Base-by-base conservation (phyloP, 352 stramenopile species). In the Pythium phragmitis region DNA sequence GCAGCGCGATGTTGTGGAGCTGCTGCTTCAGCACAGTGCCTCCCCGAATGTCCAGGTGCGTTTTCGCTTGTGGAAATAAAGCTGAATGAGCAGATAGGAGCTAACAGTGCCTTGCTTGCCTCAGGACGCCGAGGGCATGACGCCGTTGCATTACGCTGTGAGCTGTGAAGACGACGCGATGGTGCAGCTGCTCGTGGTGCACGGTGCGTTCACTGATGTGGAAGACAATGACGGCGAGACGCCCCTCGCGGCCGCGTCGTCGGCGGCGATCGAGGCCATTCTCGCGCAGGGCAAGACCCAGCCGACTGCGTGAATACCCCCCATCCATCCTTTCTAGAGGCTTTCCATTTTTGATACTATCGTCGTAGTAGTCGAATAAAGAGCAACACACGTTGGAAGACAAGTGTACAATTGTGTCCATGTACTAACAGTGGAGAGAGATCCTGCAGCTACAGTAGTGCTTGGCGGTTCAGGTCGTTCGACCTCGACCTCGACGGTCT, bases 71-170 rank as follows among this genome's bases (percentile, higher is more conserved):
- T 42, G 14, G 37, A 4, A 13, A 12, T 42, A 13, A 17, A 17
- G 37, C 37, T 4, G 37, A 16, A 16, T 17, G 37, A 42, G 37
- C 6, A 17, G 14, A 42, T 42, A 42, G 26, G 26, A 30, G 26
- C 26, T 30, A 30, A 30, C 26, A 21, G 26, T 30, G 26, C 26
- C 26, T 30, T 30, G 26, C 14, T 42, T n/a, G 13, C 17, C 11
- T 16, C 30, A 92, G 80, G 84, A 92, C 48, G 65, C 60, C 14
- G 84, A 91, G 11, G 84, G 84, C n/a, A 92, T 92, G 84, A 92
- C 84, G 9, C 76, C 81, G 36, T 67, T 92, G 42, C 84, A 92
- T 52, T 92, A 92, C 56, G 84, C 84, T 19, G 79, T 86, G 7
- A 88, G 71, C 60, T 91, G 84, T 63, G 84, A 91, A 43, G 69